Evolutionary conservation across 371 early-diverging fungal species (phyloP).

Genomic region (Rhizopus delemar): DNA sequence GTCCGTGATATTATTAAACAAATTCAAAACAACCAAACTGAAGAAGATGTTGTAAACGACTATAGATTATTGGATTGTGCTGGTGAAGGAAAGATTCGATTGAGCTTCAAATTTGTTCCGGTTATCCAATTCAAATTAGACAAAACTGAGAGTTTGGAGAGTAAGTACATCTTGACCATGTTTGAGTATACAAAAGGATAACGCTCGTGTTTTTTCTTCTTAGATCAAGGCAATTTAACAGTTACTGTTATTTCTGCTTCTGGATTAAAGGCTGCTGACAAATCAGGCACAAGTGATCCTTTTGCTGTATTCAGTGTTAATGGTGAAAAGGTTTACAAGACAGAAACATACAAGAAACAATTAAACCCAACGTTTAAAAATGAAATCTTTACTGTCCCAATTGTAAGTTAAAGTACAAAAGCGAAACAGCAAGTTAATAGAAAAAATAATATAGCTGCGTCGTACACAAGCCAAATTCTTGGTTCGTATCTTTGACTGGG

Average conservation of each 20-base stretch:
- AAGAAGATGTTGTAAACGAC: conserved; percentile 3
- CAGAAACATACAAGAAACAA: conserved; percentile 72
- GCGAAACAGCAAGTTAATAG: neutral
- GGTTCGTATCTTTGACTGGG: conserved; percentile 75
- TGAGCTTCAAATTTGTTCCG: conserved; percentile 32
- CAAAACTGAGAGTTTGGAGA: conserved; percentile 39
- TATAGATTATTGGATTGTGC: conserved; percentile 16
- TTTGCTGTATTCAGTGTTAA: conserved; percentile 68
- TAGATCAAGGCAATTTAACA: conserved; percentile 37
- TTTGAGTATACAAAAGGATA: too few species aligned
- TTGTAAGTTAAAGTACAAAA: conserved; percentile 37
- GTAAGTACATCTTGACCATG: conserved; percentile 13
- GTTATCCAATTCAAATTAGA: conserved; percentile 31
- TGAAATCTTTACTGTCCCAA: conserved; percentile 63
- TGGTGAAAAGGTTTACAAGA: conserved; percentile 73
- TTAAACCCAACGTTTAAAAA: conserved; percentile 75
- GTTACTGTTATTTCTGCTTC: conserved; percentile 34
- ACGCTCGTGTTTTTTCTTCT: neutral
- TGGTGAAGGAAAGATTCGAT: conserved; percentile 20
- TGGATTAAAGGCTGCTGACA: conserved; percentile 43
- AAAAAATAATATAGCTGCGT: conserved; percentile 21
- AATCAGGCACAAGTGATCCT: conserved; percentile 73
- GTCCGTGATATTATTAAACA: conserved; percentile 23
- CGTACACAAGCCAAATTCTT: conserved; percentile 49
- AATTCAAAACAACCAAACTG: conserved; percentile 11